phyloP scores from a whole-genome alignment of 371 early-diverging fungal genomes.

The Zopfochytrium polystomum region DNA sequence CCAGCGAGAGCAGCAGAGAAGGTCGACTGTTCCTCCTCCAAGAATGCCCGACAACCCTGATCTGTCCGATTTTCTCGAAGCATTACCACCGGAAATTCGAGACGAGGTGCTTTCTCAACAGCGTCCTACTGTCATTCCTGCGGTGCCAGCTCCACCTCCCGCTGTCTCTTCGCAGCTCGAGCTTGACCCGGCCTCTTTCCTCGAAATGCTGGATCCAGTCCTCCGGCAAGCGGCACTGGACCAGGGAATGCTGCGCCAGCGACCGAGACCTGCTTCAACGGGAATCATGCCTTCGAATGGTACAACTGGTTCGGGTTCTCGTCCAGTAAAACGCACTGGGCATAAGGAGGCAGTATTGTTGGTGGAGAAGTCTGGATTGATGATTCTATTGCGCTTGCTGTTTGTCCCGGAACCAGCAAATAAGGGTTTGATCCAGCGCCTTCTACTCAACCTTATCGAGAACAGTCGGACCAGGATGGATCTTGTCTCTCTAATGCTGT shows the following conservation, averaged over 20 bases:
- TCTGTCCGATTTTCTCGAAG: constrained; percentile 69
- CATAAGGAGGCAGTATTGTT: constrained; percentile 72
- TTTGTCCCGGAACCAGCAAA: constrained; percentile 76
- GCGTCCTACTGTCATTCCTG: constrained; percentile 11
- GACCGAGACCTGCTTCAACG: no score
- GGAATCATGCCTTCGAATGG: no score
- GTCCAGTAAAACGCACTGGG: constrained; percentile 14
- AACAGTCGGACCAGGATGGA: constrained; percentile 84
- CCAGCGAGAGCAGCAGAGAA: constrained; percentile 35
- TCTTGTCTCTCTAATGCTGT: constrained; percentile 77
- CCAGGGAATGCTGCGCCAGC: no score
- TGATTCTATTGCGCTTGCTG: constrained; percentile 77
- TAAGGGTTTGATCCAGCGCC: constrained; percentile 64
- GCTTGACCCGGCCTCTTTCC: constrained; percentile 38
- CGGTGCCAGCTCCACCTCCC: constrained; percentile 29
- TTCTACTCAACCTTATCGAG: constrained; percentile 85
- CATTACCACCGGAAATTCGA: constrained; percentile 76
- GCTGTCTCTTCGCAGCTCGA: constrained; percentile 19
- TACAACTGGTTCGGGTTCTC: no score
- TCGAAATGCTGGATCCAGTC: constrained; percentile 33
- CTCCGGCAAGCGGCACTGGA: constrained; percentile 40
- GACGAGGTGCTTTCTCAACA: constrained; percentile 68
- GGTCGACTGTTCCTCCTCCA: constrained; percentile 16
- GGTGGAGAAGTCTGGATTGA: constrained; percentile 76
- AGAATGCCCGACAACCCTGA: constrained; percentile 35